Conservation (phyloP, 495 filamentous ascomycete genomes). For the Glonium stellatum region DNA sequence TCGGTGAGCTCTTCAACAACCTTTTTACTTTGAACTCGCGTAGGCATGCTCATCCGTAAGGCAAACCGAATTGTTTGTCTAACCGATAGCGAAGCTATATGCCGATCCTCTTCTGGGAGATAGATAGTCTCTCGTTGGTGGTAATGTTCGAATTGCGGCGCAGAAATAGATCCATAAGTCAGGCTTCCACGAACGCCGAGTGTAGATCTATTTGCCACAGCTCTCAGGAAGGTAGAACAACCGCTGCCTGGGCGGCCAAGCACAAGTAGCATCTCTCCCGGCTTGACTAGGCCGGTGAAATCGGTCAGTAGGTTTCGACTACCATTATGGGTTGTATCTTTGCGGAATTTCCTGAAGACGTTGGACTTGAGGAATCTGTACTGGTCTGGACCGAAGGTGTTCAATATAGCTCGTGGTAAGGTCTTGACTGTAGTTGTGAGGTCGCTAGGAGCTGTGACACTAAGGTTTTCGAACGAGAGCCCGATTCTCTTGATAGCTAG, state of each 20-base stretch:
- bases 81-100: conserved; percentile 65
- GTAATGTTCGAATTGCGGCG: conserved; percentile 50
- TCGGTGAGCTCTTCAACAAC: conserved; percentile 60
- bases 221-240: conserved; percentile 63
- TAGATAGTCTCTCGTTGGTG: conserved; percentile 50
- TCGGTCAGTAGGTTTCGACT: conserved; percentile 45
- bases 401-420: conserved; percentile 1
- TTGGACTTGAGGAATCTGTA: not conserved
- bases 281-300: conserved; percentile 47
- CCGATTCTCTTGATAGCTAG: not conserved
- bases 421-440: not conserved
- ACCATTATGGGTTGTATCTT: not conserved
- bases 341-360: not conserved
- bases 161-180: conserved; percentile 53
- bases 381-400: conserved; percentile 2
- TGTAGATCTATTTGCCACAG: conserved; percentile 54
- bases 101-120: conserved; percentile 61
- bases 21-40: conserved; percentile 48
- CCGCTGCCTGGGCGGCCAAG: conserved; percentile 63
- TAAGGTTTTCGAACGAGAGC: not conserved
- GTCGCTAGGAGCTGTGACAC: not conserved
- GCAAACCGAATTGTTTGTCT: conserved; percentile 63
- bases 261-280: conserved; percentile 52
- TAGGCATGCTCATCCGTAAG: conserved; percentile 57
- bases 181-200: conserved; percentile 58